phyloP scores from a whole-genome alignment of 306 rosid genomes.

The Sophora flavescens region DNA sequence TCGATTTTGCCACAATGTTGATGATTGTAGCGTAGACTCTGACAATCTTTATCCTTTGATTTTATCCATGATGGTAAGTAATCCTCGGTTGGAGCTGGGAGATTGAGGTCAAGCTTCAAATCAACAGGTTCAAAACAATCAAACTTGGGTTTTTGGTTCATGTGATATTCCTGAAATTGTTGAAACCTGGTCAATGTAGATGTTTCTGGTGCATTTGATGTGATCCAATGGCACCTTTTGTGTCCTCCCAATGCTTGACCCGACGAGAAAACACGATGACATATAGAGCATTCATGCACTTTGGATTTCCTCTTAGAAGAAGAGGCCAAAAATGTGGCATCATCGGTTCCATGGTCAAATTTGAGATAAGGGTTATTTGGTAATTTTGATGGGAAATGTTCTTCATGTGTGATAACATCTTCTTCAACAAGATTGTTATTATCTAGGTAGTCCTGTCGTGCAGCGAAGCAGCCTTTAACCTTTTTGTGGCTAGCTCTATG shows the following conservation, averaged over 20 bases:
- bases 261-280: slow-evolving; percentile 85
- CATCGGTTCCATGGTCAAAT: slow-evolving; percentile 51
- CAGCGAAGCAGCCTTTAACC: slow-evolving; percentile 94
- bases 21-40: slow-evolving; percentile 19
- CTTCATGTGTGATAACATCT: slow-evolving; percentile 66
- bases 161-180: slow-evolving; percentile 69
- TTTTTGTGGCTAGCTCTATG: slow-evolving; percentile 97
- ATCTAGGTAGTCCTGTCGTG: slow-evolving; percentile 62
- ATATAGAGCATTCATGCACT: slow-evolving; percentile 92
- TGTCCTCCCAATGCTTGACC: slow-evolving; percentile 97
- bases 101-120: slow-evolving; percentile 83
- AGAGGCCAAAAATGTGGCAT: slow-evolving; percentile 46
- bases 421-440: slow-evolving; percentile 61
- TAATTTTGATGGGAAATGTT: slow-evolving; percentile 48
- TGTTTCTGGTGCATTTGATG: slow-evolving; percentile 68
- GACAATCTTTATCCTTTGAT: slow-evolving; percentile 43
- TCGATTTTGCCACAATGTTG: slow-evolving; percentile 19
- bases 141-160: slow-evolving; percentile 49
- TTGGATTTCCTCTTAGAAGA: slow-evolving; percentile 74
- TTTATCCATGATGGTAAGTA: slow-evolving; percentile 70
- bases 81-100: slow-evolving; percentile 68
- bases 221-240: slow-evolving; percentile 96
- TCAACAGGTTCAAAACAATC: slow-evolving; percentile 63
- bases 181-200: slow-evolving; percentile 71
- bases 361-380: slow-evolving; percentile 56